Conservation (phyloP, 495 filamentous ascomycete genomes). For the Penicillium robsamsonii region DNA sequence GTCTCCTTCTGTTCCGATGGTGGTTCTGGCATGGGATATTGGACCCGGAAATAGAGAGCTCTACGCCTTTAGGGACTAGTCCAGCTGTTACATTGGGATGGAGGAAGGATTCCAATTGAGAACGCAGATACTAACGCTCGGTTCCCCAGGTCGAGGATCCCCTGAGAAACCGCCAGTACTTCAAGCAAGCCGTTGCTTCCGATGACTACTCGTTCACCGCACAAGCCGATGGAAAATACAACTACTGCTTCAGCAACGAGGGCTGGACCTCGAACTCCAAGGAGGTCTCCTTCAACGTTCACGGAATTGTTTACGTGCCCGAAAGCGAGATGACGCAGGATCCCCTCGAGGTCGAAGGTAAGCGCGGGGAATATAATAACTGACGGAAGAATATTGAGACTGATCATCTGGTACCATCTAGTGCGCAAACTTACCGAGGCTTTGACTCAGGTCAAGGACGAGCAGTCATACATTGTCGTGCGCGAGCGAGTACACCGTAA, state of each 20-base stretch:
- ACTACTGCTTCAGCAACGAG: constrained; percentile 99
- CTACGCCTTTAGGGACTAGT: not conserved
- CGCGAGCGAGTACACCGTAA: constrained; percentile 95
- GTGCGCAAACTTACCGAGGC: constrained; percentile 84
- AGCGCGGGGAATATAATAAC: not conserved
- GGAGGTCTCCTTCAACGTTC: constrained; percentile 98
- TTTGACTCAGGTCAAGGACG: constrained; percentile 88
- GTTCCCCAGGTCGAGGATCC: constrained; percentile 74
- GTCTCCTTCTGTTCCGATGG: not conserved
- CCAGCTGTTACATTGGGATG: not conserved
- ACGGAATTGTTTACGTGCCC: constrained; percentile 95
- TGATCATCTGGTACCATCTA: constrained; percentile 33
- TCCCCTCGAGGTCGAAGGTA: constrained; percentile 87
- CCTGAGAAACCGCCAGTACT: constrained; percentile 64
- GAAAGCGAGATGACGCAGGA: constrained; percentile 81
- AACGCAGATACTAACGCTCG: constrained; percentile 14
- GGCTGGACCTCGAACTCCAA: constrained; percentile 88
- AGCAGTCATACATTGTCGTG: constrained; percentile 95
- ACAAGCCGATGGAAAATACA: constrained; percentile 77
- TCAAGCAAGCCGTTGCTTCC: constrained; percentile 74
- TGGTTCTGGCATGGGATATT: not conserved
- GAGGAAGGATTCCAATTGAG: not conserved
- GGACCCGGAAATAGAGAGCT: not conserved
- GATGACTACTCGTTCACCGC: constrained; percentile 94
- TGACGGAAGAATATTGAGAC: not conserved